phyloP scores from a whole-genome alignment of 192 early-diverging fungal species.

The Coemansia furcata region DNA sequence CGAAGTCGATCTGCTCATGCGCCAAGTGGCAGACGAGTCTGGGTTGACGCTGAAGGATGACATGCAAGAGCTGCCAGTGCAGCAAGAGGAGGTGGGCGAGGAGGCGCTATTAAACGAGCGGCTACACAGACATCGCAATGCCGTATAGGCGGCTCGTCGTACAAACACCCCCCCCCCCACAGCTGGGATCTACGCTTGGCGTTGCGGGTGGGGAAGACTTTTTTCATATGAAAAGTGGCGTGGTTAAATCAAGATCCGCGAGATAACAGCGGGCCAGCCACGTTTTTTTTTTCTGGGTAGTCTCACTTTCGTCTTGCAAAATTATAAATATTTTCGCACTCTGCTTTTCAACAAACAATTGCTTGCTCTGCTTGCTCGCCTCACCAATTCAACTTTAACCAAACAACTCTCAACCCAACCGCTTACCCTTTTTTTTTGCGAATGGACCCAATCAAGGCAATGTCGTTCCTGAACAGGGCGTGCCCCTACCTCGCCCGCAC shows the following conservation, averaged over 20 bases:
- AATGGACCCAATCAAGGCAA: conserved; percentile 51
- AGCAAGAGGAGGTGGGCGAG: conserved; percentile 57
- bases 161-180: background rate
- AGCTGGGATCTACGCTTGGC: background rate
- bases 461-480: conserved; percentile 50
- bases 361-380: background rate
- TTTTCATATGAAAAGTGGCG: background rate
- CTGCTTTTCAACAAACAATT: background rate
- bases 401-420: background rate
- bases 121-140: conserved; percentile 63
- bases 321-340: background rate
- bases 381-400: background rate
- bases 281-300: conserved; percentile 2
- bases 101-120: conserved; percentile 61
- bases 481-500: conserved; percentile 53
- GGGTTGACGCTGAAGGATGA: conserved; percentile 78
- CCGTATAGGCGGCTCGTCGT: conserved; percentile 4
- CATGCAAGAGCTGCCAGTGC: conserved; percentile 24
- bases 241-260: background rate
- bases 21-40: conserved; percentile 95
- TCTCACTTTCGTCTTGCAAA: background rate
- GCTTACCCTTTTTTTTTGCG: conserved; percentile 2
- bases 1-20: conserved; percentile 93
- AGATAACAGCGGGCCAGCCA: background rate
- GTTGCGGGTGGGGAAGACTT: background rate